phyloP scores from a whole-genome alignment of 345 rosid species.

The Boechera divaricarpa region DNA sequence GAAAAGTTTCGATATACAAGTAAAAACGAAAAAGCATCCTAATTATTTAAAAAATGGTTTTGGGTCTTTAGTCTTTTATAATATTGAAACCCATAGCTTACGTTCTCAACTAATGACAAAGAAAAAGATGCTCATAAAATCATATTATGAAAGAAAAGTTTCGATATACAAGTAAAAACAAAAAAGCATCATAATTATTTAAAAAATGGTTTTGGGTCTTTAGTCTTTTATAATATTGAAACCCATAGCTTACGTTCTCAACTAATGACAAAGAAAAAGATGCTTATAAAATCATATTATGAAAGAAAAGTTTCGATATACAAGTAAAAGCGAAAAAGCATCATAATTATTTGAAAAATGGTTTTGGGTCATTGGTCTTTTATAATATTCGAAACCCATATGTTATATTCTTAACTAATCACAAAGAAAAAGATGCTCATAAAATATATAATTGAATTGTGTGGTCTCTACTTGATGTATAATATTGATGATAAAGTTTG shows the following conservation, averaged over 20 bases:
- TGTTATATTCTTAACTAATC: neutral
- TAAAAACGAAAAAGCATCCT: too few species aligned
- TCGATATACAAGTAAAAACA: too few species aligned
- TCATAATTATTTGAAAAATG: neutral
- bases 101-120: neutral
- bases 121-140: neutral
- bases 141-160: too few species aligned
- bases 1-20: too few species aligned
- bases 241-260: neutral
- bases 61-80: neutral
- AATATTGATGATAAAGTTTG: neutral
- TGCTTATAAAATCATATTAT: neutral
- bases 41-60: neutral
- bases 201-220: neutral
- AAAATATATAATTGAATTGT: neutral
- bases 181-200: neutral
- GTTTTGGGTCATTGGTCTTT: neutral
- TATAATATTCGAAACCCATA: neutral
- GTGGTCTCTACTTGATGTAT: neutral
- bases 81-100: neutral
- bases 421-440: neutral
- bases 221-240: neutral
- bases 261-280: neutral
- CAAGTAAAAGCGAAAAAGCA: too few species aligned
- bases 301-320: too few species aligned